phyloP scores from a whole-genome alignment of 495 filamentous ascomycete species.

The Lepraria neglecta region DNA sequence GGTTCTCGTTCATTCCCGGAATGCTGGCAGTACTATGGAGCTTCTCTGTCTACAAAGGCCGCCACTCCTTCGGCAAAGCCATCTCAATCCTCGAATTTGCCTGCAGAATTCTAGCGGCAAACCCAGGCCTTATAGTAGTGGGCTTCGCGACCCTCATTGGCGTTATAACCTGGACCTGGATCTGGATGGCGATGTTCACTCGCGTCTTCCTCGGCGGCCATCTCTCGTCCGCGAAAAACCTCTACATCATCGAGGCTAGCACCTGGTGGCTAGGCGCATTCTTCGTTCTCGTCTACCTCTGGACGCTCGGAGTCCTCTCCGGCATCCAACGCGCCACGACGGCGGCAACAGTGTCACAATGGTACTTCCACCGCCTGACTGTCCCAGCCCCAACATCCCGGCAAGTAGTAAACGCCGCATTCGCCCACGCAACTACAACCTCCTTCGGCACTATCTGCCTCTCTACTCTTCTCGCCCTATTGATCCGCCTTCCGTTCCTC shows the following conservation, averaged over 20 bases:
- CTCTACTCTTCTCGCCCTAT: constrained; percentile 69
- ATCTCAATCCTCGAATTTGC: constrained; percentile 86
- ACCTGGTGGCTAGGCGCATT: constrained; percentile 88
- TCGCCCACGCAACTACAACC: constrained; percentile 70
- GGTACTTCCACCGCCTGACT: constrained; percentile 94
- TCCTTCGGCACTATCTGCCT: constrained; percentile 91
- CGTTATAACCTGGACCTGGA: constrained; percentile 85
- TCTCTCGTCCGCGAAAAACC: constrained; percentile 49
- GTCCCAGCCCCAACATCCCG: constrained; percentile 67
- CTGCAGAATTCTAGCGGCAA: constrained; percentile 76
- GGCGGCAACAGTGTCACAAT: constrained; percentile 91
- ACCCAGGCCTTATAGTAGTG: constrained; percentile 73
- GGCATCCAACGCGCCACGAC: constrained; percentile 87
- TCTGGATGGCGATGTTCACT: constrained; percentile 96
- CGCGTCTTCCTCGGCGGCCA: constrained; percentile 85
- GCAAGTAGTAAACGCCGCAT: constrained; percentile 74
- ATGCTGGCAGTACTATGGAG: constrained; percentile 71
- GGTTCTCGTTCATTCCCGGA: constrained; percentile 70
- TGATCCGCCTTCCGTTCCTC: constrained; percentile 79
- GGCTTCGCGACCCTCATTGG: constrained; percentile 70
- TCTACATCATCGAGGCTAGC: constrained; percentile 72
- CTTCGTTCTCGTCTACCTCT: constrained; percentile 90
- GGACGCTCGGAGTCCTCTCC: constrained; percentile 79
- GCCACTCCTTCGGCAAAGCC: constrained; percentile 70
- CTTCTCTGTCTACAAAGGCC: constrained; percentile 70